Evolutionary conservation across 129 eudicot species (phyloP).

Genomic region (Flaveria ramosissima): DNA sequence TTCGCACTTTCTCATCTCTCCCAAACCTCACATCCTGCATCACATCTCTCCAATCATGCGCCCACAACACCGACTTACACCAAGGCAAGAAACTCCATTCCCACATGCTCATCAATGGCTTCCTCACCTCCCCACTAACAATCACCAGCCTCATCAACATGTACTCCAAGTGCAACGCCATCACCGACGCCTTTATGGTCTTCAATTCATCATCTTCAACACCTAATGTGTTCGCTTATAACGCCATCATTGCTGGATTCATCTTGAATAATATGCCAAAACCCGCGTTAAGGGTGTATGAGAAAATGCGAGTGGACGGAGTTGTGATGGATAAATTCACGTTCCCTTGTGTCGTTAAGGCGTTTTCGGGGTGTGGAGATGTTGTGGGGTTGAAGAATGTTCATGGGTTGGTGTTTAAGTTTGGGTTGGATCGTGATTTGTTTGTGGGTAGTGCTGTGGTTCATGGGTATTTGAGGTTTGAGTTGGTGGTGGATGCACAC

Average conservation of each 20-base stretch:
- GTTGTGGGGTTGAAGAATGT: slow-evolving; percentile 40
- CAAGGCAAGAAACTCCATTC: slow-evolving; percentile 62
- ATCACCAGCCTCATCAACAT: slow-evolving; percentile 82
- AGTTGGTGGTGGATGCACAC: slow-evolving; percentile 49
- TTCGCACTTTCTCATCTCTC: slow-evolving; percentile 17
- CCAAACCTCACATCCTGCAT: slow-evolving; percentile 46
- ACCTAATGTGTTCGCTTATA: slow-evolving; percentile 58
- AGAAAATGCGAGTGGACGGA: slow-evolving; percentile 47
- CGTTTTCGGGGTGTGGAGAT: slow-evolving; percentile 43
- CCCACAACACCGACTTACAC: slow-evolving; percentile 37
- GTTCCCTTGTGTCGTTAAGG: slow-evolving; percentile 81
- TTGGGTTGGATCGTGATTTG: slow-evolving; percentile 57
- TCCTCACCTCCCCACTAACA: slow-evolving; percentile 53
- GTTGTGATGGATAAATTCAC: slow-evolving; percentile 61
- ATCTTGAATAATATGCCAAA: slow-evolving; percentile 39
- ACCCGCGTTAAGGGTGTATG: slow-evolving; percentile 44
- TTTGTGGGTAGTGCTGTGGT: slow-evolving; percentile 76
- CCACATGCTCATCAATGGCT: slow-evolving; percentile 53
- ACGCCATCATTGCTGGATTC: slow-evolving; percentile 65
- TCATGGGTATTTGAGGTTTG: slow-evolving; percentile 54
- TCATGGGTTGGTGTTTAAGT: slow-evolving; percentile 70
- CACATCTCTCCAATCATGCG: slow-evolving; percentile 57
- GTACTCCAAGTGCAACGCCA: slow-evolving; percentile 76
- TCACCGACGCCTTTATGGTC: slow-evolving; percentile 48
- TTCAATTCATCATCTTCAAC: slow-evolving; percentile 30